Percentiles rank a stretch among this genome's conserved stretches.
Conservation (phyloP, 768 basidiomycete species). For the Amanita jacksonii region DNA sequence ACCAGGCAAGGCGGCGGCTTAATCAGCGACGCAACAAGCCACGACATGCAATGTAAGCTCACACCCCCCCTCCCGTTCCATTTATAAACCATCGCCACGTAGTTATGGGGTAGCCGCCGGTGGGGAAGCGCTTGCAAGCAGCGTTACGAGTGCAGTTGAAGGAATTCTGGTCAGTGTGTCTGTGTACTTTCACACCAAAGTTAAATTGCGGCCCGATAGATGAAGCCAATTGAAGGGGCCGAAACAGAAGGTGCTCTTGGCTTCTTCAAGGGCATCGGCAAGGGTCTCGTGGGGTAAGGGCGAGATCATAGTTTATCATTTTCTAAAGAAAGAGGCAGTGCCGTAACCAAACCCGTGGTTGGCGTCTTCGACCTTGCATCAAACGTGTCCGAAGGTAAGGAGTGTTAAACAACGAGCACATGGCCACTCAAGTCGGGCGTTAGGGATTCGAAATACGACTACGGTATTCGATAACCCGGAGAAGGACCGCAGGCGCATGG, state of each 20-base stretch:
- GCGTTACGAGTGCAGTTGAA: constrained; percentile 92
- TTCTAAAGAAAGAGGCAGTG: constrained; percentile 31
- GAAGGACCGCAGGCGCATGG: constrained; percentile 77
- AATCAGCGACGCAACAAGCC: constrained; percentile 90
- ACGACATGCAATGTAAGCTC: constrained; percentile 80
- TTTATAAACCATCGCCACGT: constrained; percentile 1
- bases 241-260: constrained; percentile 90
- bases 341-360: constrained; percentile 92
- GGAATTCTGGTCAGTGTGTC: constrained; percentile 67
- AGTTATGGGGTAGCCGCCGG: constrained; percentile 96
- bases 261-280: constrained; percentile 97
- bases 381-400: constrained; percentile 81
- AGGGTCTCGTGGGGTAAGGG: constrained; percentile 84
- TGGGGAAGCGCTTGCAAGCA: constrained; percentile 87
- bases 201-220: constrained; percentile 32
- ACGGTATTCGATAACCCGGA: constrained; percentile 93
- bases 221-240: constrained; percentile 96
- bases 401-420: too few species aligned
- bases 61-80: background rate
- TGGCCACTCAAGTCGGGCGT: background rate
- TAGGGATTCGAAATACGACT: constrained; percentile 95
- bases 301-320: background rate
- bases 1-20: constrained; percentile 82
- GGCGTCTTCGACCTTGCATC: constrained; percentile 95
- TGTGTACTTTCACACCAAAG: background rate